Evolutionary conservation across 495 filamentous ascomycete species (phyloP), one percentile per base, ranked within the genome.

Genomic region (Friedmanniomyces simplex): DNA sequence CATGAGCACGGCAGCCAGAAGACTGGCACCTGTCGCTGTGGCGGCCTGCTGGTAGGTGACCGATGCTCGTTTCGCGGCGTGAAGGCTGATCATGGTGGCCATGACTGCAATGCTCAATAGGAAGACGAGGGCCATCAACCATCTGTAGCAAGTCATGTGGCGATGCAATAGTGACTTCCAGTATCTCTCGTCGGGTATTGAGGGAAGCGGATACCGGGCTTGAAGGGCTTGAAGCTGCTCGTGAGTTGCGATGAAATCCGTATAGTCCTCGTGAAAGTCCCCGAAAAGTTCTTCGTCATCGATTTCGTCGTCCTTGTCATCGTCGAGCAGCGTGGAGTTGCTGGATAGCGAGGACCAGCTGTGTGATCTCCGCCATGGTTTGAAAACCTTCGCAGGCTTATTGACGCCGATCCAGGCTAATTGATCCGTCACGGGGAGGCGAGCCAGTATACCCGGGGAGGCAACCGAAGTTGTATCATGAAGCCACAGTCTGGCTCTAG

Each of bases 81-180:
- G 66, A 54, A 49, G 24, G 60, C 66, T 22, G 18, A 55, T 42
- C 34, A 52, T 36, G 8, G 39, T 21, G 7, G 42, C 22, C 1
- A 84, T 74, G 16, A 76, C 68, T 26, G 69, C 73, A 37, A 79
- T 43, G 60, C 85, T 85, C 63, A 69, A 72, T 7, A 59, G 12
- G 20, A 70, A 54, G n/a, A 66, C 51, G 11, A 68, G 1, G 11
- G 48, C 34, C 57, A 69, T 68, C 12, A 69, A 55, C 20, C 68
- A 54, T 20, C 63, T 63, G 50, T 70, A 70, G 28, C 26, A 51
- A 13, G 45, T 49, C 3, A 56, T n/a, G 21, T 13, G 24, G 36
- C 25, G 56, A 16, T 59, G 47, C 18, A 49, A 28, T 13, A 51
- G 13, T 13, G 16, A 25, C 13, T 24, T 43, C 45, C 21, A 22